Evolutionary conservation across 352 stramenopile genomes (phyloP).

Genomic region (Phytopythium litorale): DNA sequence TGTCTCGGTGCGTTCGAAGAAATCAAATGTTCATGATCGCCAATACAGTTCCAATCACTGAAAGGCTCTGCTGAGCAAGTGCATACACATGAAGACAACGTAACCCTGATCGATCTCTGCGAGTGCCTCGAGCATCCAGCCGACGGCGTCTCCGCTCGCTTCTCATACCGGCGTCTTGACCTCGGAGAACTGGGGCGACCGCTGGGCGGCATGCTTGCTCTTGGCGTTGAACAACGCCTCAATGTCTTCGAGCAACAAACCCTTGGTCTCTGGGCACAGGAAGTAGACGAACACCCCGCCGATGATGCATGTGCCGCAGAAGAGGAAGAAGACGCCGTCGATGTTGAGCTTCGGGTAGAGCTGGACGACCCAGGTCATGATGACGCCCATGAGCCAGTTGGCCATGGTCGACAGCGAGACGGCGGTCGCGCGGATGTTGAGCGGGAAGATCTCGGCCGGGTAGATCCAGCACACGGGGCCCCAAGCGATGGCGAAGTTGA

Average conservation of each 20-base stretch:
- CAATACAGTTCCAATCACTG: neutral
- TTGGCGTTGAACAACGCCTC: conserved; percentile 25
- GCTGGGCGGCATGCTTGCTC: conserved; percentile 1
- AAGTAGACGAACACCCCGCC: conserved; percentile 32
- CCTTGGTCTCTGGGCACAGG: conserved; percentile 32
- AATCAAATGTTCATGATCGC: no score
- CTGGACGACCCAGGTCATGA: conserved; percentile 32
- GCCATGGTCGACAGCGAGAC: conserved; percentile 36
- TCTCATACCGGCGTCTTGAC: conserved; percentile 19
- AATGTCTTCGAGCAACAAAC: conserved; percentile 28
- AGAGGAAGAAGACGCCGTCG: conserved; percentile 46
- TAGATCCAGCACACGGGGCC: conserved; percentile 40
- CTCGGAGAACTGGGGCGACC: conserved; percentile 20
- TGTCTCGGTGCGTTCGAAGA: no score
- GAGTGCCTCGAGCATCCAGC: neutral
- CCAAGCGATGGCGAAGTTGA: conserved; percentile 37
- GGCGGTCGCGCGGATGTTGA: conserved; percentile 32
- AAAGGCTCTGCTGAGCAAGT: neutral
- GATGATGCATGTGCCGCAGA: conserved; percentile 28
- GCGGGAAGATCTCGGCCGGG: conserved; percentile 35
- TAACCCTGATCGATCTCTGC: neutral
- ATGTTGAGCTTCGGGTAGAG: conserved; percentile 29
- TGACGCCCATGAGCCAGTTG: conserved; percentile 28
- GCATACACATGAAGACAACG: neutral
- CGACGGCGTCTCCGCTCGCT: neutral